Evolutionary conservation across 805 yeast genomes (phyloP).

Genomic region (Candida ulmi): DNA sequence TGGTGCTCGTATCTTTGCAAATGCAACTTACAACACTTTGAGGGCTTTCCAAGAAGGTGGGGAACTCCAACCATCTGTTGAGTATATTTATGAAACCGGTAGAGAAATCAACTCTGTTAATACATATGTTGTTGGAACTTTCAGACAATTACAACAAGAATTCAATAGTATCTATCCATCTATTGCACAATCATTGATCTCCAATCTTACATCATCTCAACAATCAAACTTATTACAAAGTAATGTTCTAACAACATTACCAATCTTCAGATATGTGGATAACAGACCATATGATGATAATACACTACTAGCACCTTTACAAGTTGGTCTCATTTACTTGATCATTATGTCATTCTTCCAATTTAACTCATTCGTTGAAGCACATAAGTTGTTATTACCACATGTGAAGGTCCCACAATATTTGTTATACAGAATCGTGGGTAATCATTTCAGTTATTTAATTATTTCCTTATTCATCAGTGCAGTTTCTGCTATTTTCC

Average conservation of each 20-base stretch:
- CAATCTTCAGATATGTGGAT: constrained; percentile 35
- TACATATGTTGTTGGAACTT: constrained; percentile 37
- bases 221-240: constrained; percentile 17
- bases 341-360: constrained; percentile 71
- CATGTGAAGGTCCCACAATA: constrained; percentile 39
- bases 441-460: constrained; percentile 49
- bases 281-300: constrained; percentile 44
- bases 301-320: constrained; percentile 59
- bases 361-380: constrained; percentile 48
- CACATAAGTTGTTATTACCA: constrained; percentile 46
- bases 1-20: constrained; percentile 45
- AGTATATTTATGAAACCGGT: constrained; percentile 54
- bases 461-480: constrained; percentile 53
- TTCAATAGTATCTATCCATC: constrained; percentile 20
- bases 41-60: constrained; percentile 23
- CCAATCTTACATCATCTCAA: constrained; percentile 21
- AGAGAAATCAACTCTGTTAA: constrained; percentile 51
- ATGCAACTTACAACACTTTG: constrained; percentile 35
- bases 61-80: constrained; percentile 34
- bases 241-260: constrained; percentile 26
- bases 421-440: constrained; percentile 44
- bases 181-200: constrained; percentile 25
- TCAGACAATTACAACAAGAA: constrained; percentile 30
- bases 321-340: constrained; percentile 70
- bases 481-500: constrained; percentile 62